Evolutionary conservation across 768 basidiomycete species (phyloP), one percentile per base, ranked within the genome.

Genomic region (Auricularia heimuer): DNA sequence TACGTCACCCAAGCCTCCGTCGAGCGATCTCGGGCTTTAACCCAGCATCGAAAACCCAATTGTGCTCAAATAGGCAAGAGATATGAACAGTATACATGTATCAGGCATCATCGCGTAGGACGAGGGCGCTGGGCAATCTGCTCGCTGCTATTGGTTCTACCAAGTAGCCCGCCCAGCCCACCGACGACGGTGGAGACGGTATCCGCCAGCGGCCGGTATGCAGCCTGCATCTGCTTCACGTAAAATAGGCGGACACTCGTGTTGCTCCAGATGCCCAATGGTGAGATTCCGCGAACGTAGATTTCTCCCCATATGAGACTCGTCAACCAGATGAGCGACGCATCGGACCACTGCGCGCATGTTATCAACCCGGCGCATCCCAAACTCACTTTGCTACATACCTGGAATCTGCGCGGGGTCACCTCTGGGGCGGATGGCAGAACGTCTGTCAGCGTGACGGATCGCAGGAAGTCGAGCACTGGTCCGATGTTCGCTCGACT

Each of bases 261-360:
- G 21, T 86, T 83, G 69, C 91, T 92, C 94, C 95, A 98, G 54
- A 95, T 85, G 12, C 90, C 92, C 29, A 94, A 78, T 1, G 90
- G 89, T 1, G 87, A 84, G 85, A 95, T 90, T 4, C 88, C 90
- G 60, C 89, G 87, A 24, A 97, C 89, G 72, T 95, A 99, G 21
- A 96, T 84, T 72, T 95, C 92, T 47, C 97, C 95, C 94, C 96
- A 99, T 24, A 95, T 87, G 63, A 98, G 77, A 1, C 92, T 94
- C 3, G 94, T 91, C 44, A 96, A 80, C 96, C 97, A 98, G 18
- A 94, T 82, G 66, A 90, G 80, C 2, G 93, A 94, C 1, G 92
- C 88, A 69, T 94, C 90, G 12, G 94, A 90, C 94, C 94, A 97
- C 92, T 95, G 65, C 54, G 35, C 37, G n/a, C 10, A 45, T 11